Conservation (phyloP, 768 basidiomycete genomes). For the Terana coerulea region DNA sequence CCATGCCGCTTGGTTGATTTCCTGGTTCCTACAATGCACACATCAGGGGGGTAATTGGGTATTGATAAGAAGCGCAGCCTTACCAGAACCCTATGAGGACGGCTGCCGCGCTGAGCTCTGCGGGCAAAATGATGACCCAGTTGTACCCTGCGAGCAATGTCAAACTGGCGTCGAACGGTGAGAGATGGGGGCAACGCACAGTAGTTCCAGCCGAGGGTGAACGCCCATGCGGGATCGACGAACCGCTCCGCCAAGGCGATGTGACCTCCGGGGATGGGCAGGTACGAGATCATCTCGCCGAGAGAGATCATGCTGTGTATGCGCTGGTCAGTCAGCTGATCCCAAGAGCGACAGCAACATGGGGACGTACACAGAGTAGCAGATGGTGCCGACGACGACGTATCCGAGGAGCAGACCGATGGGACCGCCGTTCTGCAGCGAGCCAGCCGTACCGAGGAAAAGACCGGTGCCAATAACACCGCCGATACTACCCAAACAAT, state of each 20-base stretch:
- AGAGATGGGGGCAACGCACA: constrained; percentile 18
- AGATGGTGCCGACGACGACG: constrained; percentile 30
- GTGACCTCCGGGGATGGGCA: constrained; percentile 44
- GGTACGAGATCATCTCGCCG: constrained; percentile 44
- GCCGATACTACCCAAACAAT: constrained; percentile 17
- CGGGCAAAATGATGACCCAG: constrained; percentile 33
- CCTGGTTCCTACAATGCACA: not conserved
- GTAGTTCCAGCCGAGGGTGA: constrained; percentile 41
- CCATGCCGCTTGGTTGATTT: constrained; percentile 44
- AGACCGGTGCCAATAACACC: constrained; percentile 50
- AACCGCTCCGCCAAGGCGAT: constrained; percentile 46
- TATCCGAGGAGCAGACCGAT: constrained; percentile 45
- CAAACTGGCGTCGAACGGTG: too few species aligned
- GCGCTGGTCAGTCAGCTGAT: too few species aligned
- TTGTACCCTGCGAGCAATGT: constrained; percentile 25
- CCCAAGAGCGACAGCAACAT: too few species aligned
- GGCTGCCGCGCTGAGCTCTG: constrained; percentile 48
- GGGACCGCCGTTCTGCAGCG: constrained; percentile 41
- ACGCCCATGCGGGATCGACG: constrained; percentile 41
- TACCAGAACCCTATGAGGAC: constrained; percentile 50
- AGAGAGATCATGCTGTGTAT: constrained; percentile 19
- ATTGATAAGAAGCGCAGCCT: not conserved
- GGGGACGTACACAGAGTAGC: constrained; percentile 26
- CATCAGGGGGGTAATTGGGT: not conserved
- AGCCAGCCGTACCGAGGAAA: constrained; percentile 49